Conservation (phyloP, 768 basidiomycete species). For the Neoboletus brunneissimus region DNA sequence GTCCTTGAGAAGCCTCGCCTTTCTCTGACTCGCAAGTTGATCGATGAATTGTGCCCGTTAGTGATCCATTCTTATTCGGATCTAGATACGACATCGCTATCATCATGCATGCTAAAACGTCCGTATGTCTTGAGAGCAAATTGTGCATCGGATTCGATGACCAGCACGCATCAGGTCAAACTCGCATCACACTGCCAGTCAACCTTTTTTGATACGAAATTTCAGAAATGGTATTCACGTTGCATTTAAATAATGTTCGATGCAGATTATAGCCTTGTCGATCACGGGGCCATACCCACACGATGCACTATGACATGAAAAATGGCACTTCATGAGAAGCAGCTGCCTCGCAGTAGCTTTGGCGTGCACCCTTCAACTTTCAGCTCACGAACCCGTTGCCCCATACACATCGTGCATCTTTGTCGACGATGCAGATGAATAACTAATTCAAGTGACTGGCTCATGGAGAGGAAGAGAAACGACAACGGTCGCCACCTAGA, state of each 20-base stretch:
- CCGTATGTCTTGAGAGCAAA: neutral
- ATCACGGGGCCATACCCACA: neutral
- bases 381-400: neutral
- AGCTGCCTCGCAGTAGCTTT: too few species aligned
- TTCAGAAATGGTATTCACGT: neutral
- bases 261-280: neutral
- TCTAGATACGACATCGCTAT: neutral
- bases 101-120: neutral
- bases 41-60: neutral
- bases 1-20: neutral
- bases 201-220: neutral
- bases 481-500: neutral
- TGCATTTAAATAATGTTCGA: neutral
- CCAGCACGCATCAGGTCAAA: neutral
- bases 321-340: too few species aligned
- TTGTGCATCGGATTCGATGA: neutral
- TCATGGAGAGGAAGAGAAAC: neutral
- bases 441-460: neutral
- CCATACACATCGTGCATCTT: neutral
- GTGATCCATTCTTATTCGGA: neutral
- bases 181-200: neutral
- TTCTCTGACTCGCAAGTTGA: neutral
- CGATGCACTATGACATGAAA: neutral
- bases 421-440: neutral
- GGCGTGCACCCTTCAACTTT: neutral